Conservation (phyloP, 1,139 yeast genomes). For the Casaregolazyma lundiana region DNA sequence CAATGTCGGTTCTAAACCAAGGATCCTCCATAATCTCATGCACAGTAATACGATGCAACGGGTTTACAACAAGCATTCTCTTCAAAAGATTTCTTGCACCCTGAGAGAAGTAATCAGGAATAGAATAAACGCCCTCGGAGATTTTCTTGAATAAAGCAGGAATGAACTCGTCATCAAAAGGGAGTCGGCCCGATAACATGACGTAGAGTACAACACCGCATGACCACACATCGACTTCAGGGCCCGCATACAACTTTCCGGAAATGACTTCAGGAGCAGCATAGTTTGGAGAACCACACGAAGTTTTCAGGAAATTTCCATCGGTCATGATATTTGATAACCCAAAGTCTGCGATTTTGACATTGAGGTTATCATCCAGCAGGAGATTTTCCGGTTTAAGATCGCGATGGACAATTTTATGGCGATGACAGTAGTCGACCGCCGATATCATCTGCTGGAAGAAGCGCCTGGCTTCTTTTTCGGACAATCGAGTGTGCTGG, state of each 20-base stretch:
- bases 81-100: conserved; percentile 87
- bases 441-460: conserved; percentile 98
- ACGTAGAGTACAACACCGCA: conserved; percentile 89
- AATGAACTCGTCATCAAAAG: conserved; percentile 95
- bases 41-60: conserved; percentile 90
- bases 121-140: conserved; percentile 88
- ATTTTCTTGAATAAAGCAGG: conserved; percentile 95
- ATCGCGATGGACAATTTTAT: conserved; percentile 95
- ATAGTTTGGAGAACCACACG: conserved; percentile 96
- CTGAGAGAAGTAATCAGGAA: conserved; percentile 81
- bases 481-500: conserved; percentile 92
- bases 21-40: conserved; percentile 93
- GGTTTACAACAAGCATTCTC: conserved; percentile 94
- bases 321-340: conserved; percentile 96
- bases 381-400: conserved; percentile 91
- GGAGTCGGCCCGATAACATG: conserved; percentile 94
- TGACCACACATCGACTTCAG: conserved; percentile 99
- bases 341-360: conserved; percentile 96
- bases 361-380: conserved; percentile 85
- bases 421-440: conserved; percentile 96
- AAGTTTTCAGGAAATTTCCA: conserved; percentile 91
- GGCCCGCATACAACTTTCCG: conserved; percentile 96
- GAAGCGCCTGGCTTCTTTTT: conserved; percentile 88
- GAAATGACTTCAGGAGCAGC: conserved; percentile 98
- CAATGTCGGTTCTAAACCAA: conserved; percentile 86